Conservation (phyloP, 2,329 filamentous ascomycete species). For the Colletotrichum sp. region DNA sequence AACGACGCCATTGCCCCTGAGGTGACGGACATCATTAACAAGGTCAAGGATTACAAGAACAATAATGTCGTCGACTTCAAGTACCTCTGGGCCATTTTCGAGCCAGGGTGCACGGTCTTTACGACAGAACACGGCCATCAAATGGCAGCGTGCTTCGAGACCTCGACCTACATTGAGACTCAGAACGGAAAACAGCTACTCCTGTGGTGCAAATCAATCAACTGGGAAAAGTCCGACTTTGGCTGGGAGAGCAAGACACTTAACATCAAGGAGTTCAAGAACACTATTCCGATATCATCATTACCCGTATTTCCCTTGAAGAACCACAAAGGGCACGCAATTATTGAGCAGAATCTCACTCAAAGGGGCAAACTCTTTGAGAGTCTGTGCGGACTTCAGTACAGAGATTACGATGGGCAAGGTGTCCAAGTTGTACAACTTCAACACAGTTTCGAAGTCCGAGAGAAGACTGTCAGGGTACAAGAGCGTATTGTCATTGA, state of each 20-base stretch:
- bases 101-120: neutral
- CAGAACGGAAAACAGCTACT: neutral
- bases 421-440: neutral
- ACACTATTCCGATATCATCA: neutral
- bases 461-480: neutral
- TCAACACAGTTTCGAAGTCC: neutral
- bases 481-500: constrained; percentile 6
- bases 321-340: neutral
- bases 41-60: neutral
- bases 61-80: neutral
- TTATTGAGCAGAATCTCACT: neutral
- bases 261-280: neutral
- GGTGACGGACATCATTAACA: neutral
- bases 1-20: neutral
- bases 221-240: neutral
- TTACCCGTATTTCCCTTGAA: neutral
- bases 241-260: neutral
- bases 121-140: neutral
- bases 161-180: neutral
- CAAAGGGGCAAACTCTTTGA: neutral
- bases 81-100: neutral
- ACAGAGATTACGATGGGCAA: neutral
- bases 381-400: neutral
- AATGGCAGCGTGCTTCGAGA: neutral
- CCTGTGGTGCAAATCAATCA: neutral